phyloP scores from a whole-genome alignment of 768 basidiomycete species.

The Chalciporus chontae region DNA sequence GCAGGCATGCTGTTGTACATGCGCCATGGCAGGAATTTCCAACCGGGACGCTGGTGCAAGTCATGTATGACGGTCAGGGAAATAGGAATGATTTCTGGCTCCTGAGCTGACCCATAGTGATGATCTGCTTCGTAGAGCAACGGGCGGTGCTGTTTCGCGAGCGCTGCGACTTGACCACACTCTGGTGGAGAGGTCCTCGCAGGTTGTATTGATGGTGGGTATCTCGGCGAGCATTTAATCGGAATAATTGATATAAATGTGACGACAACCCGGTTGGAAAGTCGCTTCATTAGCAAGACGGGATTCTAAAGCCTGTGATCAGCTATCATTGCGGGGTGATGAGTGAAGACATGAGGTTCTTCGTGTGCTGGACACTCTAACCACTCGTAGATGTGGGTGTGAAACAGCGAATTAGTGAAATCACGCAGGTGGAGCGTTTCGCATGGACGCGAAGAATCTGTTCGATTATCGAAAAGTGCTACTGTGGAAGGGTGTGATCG shows the following conservation, averaged over 20 bases:
- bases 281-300: conserved; percentile 6
- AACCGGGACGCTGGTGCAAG: conserved; percentile 7
- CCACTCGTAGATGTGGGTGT: conserved; percentile 2
- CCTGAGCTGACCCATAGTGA: conserved; percentile 6
- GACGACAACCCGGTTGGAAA: conserved; percentile 6
- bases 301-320: conserved; percentile 14
- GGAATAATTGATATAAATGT: conserved; percentile 16
- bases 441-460: no score
- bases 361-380: conserved; percentile 21
- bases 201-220: conserved; percentile 8
- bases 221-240: conserved; percentile 14
- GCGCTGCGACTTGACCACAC: conserved; percentile 1
- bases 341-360: conserved; percentile 17
- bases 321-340: conserved; percentile 19
- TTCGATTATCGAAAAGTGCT: no score
- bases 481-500: not conserved
- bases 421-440: no score
- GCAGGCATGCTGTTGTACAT: conserved; percentile 17
- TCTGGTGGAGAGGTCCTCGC: conserved; percentile 1
- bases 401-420: no score
- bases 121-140: conserved; percentile 1
- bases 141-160: not conserved
- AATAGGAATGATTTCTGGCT: conserved; percentile 6
- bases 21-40: conserved; percentile 18
- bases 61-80: conserved; percentile 7